Conservation (phyloP, 495 filamentous ascomycete species). For the Penicillium silybi region DNA sequence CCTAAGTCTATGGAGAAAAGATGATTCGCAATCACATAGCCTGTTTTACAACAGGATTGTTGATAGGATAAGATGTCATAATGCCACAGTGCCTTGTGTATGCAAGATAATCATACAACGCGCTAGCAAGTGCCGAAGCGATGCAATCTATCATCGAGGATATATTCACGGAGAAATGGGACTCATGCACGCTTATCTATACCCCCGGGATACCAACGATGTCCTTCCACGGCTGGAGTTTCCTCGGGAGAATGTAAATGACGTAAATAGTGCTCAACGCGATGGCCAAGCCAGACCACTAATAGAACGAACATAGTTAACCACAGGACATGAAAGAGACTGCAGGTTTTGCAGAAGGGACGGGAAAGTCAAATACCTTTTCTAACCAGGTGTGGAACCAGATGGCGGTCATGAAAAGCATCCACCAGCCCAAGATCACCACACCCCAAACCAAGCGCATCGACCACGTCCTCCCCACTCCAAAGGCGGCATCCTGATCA, state of each 20-base stretch:
- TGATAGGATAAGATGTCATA: background rate
- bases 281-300: constrained; percentile 70
- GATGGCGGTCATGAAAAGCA: constrained; percentile 95
- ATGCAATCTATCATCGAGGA: constrained; percentile 15
- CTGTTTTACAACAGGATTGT: background rate
- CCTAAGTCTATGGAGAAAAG: constrained; percentile 6
- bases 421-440: constrained; percentile 72
- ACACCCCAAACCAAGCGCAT: constrained; percentile 48
- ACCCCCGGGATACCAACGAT: constrained; percentile 76
- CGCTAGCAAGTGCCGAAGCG: background rate
- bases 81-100: background rate
- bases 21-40: background rate
- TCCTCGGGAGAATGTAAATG: constrained; percentile 74
- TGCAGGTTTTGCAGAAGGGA: background rate
- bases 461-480: constrained; percentile 42
- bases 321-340: background rate
- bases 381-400: constrained; percentile 99
- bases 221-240: constrained; percentile 55
- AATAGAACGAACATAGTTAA: constrained; percentile 18
- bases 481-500: constrained; percentile 1
- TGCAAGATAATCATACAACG: background rate
- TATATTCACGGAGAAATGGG: constrained; percentile 10
- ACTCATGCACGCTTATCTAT: constrained; percentile 23
- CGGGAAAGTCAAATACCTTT: constrained; percentile 58
- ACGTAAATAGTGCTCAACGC: constrained; percentile 64